phyloP scores from a whole-genome alignment of 2,329 filamentous ascomycete genomes.

The Alternaria triticimaculans region DNA sequence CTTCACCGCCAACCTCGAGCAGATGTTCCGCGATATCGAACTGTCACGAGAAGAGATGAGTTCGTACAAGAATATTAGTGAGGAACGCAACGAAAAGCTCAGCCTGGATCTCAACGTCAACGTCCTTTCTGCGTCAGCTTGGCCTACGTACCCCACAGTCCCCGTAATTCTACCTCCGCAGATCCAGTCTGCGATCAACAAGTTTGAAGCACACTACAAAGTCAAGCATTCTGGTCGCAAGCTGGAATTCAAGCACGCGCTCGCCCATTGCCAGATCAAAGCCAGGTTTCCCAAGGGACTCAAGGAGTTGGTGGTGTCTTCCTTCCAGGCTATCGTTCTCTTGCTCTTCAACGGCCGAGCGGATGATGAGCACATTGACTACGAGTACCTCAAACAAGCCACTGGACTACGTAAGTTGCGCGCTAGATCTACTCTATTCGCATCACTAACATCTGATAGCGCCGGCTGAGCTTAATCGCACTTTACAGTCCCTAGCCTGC shows the following conservation, averaged over 20 bases:
- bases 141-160: slow-evolving; percentile 88
- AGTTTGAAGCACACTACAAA: slow-evolving; percentile 87
- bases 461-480: slow-evolving; percentile 82
- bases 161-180: slow-evolving; percentile 76
- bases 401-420: slow-evolving; percentile 71
- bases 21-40: slow-evolving; percentile 99
- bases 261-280: slow-evolving; percentile 88
- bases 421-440: not conserved
- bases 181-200: slow-evolving; percentile 76
- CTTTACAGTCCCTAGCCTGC: slow-evolving; percentile 92
- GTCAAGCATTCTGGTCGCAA: slow-evolving; percentile 87
- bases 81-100: slow-evolving; percentile 64
- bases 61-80: slow-evolving; percentile 76
- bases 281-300: slow-evolving; percentile 78
- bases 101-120: slow-evolving; percentile 80
- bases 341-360: slow-evolving; percentile 83
- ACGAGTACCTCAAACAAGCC: slow-evolving; percentile 74
- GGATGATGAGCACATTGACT: slow-evolving; percentile 70
- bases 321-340: slow-evolving; percentile 89
- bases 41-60: slow-evolving; percentile 90
- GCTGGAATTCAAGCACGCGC: slow-evolving; percentile 87
- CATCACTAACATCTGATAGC: slow-evolving; percentile 51
- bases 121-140: slow-evolving; percentile 88
- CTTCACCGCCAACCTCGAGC: slow-evolving; percentile 96
- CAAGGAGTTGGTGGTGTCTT: slow-evolving; percentile 90